Evolutionary conservation across 352 stramenopile species (phyloP), one percentile per base, ranked within the genome.

Genomic region (Globisporangium okanoganense): DNA sequence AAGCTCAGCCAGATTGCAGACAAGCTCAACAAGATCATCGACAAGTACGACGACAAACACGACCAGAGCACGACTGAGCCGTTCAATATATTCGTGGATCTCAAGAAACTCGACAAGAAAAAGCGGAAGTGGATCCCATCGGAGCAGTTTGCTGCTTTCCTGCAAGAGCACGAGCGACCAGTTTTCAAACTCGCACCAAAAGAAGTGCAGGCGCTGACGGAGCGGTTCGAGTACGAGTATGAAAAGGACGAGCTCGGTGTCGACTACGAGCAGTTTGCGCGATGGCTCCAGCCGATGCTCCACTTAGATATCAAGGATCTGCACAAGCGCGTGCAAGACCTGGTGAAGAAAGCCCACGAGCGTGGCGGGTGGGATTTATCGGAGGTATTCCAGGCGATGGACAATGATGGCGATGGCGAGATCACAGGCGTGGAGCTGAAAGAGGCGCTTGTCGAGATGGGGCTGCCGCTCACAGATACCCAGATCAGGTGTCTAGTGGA

Each of bases 221-320:
- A 89, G 55, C 66, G 79, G 0, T 92, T 92, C 38, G 78, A 87
- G 48, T 92, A 87, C 61, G 79, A 88, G 33, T 89, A 83, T 58
- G 75, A 75, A 13, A 84, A 82, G 9, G 58, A 67, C 29, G 67
- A 69, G 33, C 67, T 85, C 20, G 80, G 76, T 2, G 73, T 89
- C 36, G 82, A 92, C 48, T 92, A 92, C 48, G 56, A 80, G 20
- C 76, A 88, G 63, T 87, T 88, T 63, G 77, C 77, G 3, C 72
- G 71, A 22, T 92, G 82, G 82, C 47, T 90, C 1, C 82, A 92
- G 50, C 82, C 80, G 5, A 64, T 78, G 25, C 62, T 88, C n/a
- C 75, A 90, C 58, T 44, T 90, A 2, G 66, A 92, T 51, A 71
- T 79, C 51, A 78, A 79, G 20, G 65, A 82, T 24, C 69, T 92